Evolutionary conservation across 2,329 filamentous ascomycete genomes (phyloP), one percentile per base, ranked within the genome.

Genomic region (Penicillium freii): DNA sequence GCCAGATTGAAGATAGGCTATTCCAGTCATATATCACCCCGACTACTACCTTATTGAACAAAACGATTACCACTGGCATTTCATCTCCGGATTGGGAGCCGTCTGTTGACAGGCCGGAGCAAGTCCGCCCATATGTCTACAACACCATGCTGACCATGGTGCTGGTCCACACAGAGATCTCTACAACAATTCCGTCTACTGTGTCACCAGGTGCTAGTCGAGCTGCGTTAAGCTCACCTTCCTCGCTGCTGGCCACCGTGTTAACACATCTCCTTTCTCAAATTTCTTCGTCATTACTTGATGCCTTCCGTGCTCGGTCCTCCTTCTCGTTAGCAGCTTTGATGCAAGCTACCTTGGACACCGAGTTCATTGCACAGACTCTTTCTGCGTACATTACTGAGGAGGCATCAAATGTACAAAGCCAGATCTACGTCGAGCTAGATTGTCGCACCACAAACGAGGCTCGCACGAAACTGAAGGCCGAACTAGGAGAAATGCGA

Each of bases 291-390:
- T 87, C 92, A 60, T 86, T 97, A n/a, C 86, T 97, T 17, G 84
- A 88, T 29, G 87, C 91, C 0, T 96, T 97, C 80, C 80, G 83
- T 73, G 72, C 80, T 36, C 86, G 88, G 7, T 74, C 81, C 5
- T 80, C 80, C 21, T 97, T 94, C 76, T 83, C 86, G 1, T 85
- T 99, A 0, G 81, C 88, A 5, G 88, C 90, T 7, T 84, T 99
- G 50, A 96, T 97, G 87, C 95, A 99, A 76, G 95, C 95, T 1
- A 99, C 94, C 0, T 84, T 99, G 1, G 94, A 99, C 70, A 92
- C 97, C 1, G 94, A 99, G 75, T 97, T 99, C 71, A 87, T 97
- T 56, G 91, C 92, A 0, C 94, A 99, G 78, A 97, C 93, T 5
- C 82, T 99, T 34, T 90, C 85, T 59, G 88, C 92, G 65, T 99